phyloP scores from a whole-genome alignment of 78 protist species.

The Pigoraptor vietnamica region DNA sequence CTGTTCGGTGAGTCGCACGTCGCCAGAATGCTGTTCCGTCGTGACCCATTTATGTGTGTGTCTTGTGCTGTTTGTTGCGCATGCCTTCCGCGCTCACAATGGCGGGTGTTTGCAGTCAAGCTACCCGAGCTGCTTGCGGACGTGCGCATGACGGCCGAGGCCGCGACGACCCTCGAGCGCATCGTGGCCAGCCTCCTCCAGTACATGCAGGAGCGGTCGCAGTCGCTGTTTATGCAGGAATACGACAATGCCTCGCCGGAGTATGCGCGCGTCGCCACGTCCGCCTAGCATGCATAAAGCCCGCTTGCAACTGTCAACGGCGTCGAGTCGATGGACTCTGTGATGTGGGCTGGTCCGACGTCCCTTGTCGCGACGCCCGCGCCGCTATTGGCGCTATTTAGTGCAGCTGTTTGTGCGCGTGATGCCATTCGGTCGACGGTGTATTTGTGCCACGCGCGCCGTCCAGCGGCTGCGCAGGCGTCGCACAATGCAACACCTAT shows the following conservation, averaged over 20 bases:
- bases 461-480: neutral
- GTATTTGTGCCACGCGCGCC: neutral
- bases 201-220: neutral
- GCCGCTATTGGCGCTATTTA: no score
- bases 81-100: no score
- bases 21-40: no score
- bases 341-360: no score
- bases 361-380: no score
- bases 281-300: neutral
- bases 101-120: constrained; percentile 8
- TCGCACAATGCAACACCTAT: no score
- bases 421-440: neutral
- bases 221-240: neutral
- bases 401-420: no score
- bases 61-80: no score
- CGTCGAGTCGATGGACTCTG: no score
- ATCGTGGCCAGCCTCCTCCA: neutral
- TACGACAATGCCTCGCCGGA: neutral
- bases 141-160: neutral
- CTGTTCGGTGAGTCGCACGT: constrained; percentile 7
- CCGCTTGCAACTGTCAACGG: no score
- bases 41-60: no score
- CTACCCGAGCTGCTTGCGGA: constrained; percentile 18
- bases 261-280: neutral
- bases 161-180: neutral